phyloP scores from a whole-genome alignment of 192 early-diverging fungal genomes.

The Diversispora epigaea region DNA sequence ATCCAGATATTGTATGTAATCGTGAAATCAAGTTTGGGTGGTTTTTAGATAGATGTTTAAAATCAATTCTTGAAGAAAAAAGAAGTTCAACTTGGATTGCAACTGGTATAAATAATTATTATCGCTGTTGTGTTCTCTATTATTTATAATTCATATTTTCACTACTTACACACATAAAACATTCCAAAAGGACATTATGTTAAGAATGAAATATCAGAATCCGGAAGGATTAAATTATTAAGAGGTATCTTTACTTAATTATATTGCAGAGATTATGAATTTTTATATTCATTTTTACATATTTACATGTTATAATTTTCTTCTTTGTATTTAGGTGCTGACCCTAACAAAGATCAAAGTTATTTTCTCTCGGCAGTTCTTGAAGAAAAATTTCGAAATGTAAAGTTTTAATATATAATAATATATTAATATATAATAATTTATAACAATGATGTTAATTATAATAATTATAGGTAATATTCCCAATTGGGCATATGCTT shows the following conservation, averaged over 20 bases:
- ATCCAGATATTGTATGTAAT: too few species aligned
- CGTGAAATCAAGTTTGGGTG: too few species aligned
- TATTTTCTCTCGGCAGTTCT: conserved; percentile 83
- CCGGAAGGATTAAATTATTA: conserved; percentile 36
- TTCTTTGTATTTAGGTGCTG: conserved; percentile 36
- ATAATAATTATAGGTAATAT: conserved; percentile 51
- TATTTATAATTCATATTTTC: too few species aligned
- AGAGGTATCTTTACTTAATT: conserved; percentile 35
- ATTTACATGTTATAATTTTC: background rate
- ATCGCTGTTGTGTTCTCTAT: too few species aligned
- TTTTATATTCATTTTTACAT: background rate
- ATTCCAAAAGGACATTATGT: conserved; percentile 58
- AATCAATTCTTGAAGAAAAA: too few species aligned
- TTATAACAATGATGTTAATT: too few species aligned
- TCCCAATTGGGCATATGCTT: conserved; percentile 75
- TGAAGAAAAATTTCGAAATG: conserved; percentile 38
- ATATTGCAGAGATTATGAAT: background rate
- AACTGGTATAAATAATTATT: too few species aligned
- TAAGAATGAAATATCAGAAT: conserved; percentile 33
- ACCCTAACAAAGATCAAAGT: conserved; percentile 86
- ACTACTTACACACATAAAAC: too few species aligned
- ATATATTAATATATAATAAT: background rate
- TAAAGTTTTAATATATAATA: too few species aligned
- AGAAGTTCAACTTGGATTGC: too few species aligned
- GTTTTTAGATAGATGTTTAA: too few species aligned